A percentile compares a stretch with the other conserved stretches of the same genome.
Evolutionary conservation across 306 rosid genomes (phyloP).

Genomic region (Trifolium dubium): DNA sequence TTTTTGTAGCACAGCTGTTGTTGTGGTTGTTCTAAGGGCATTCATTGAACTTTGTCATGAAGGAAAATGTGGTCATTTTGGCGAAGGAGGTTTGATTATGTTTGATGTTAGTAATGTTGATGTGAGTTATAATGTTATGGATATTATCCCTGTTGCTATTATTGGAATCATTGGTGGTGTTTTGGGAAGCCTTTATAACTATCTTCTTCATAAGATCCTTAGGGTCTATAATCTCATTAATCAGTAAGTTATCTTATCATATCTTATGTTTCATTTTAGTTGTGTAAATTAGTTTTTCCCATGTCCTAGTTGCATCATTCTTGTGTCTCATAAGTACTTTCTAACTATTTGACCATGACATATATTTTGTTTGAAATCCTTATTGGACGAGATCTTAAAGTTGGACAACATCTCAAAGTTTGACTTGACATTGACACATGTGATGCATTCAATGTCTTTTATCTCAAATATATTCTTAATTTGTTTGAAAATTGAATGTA

Average conservation of each 20-base stretch:
- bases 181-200: neutral
- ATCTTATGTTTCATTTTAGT: neutral
- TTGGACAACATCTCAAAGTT: too few species aligned
- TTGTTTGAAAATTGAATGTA: too few species aligned
- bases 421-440: too few species aligned
- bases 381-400: too few species aligned
- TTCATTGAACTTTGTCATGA: neutral
- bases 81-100: constrained; percentile 84
- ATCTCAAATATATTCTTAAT: too few species aligned
- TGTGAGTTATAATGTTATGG: constrained; percentile 64
- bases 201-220: neutral
- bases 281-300: too few species aligned
- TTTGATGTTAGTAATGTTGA: constrained; percentile 80
- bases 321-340: too few species aligned
- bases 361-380: too few species aligned
- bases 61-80: constrained; percentile 46
- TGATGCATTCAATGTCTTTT: too few species aligned
- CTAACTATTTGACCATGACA: too few species aligned
- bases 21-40: neutral
- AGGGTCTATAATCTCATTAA: neutral
- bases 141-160: constrained; percentile 31
- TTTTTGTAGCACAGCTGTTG: neutral
- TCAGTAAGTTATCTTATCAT: neutral
- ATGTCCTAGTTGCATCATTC: too few species aligned
- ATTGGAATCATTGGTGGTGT: neutral